Base-by-base conservation (phyloP, 768 basidiomycete species). In the Tephrocybe sp. region DNA sequence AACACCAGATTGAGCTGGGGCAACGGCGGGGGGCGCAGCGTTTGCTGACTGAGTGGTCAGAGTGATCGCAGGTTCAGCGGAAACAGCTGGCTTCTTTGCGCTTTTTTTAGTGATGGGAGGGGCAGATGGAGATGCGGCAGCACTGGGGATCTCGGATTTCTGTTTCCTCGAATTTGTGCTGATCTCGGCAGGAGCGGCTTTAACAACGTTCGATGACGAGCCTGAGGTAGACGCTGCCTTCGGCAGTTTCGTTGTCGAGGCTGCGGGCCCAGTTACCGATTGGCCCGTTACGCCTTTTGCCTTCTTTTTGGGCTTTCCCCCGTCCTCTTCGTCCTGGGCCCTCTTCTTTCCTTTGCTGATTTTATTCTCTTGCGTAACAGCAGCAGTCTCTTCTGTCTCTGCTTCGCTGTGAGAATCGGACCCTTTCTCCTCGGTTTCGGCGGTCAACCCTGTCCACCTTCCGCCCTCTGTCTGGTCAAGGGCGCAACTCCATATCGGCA, bases 401-500 rank as follows among this genome's bases (percentile, higher is more conserved):
- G 18, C 13, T 13, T 49, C 18, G 19, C 31, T 42, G 22, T n/a
- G 7, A 6, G 36, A 37, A 37, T 16, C 11, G 15, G 36, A 30
- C 37, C 22, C 19, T 9, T 36, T 51, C 44, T 1, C 26, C 46
- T 35, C 19, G 7, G 35, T 28, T 9, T 21, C 25, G 21, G 28
- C 37, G 37, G 76, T 72, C 83, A 87, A 90, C 22, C 86, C 70
- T 5, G 76, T 72, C 83, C 87, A 90, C 22, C 86, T 70, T 5
- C 79, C 82, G 13, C 76, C 80, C 37, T 78, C 77, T 3, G 62
- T 69, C 11, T 71, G 78, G 25, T 84, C 83, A n/a, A 97, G 75
- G 5, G 77, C 71, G 64, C 87, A 90, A 18, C 75, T 80, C 92
- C 94, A 99, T 62, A 99, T 84, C 4, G 97, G 97, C n/a, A 99